phyloP scores from a whole-genome alignment of 2,329 filamentous ascomycete genomes.

The Fusarium falciforme region DNA sequence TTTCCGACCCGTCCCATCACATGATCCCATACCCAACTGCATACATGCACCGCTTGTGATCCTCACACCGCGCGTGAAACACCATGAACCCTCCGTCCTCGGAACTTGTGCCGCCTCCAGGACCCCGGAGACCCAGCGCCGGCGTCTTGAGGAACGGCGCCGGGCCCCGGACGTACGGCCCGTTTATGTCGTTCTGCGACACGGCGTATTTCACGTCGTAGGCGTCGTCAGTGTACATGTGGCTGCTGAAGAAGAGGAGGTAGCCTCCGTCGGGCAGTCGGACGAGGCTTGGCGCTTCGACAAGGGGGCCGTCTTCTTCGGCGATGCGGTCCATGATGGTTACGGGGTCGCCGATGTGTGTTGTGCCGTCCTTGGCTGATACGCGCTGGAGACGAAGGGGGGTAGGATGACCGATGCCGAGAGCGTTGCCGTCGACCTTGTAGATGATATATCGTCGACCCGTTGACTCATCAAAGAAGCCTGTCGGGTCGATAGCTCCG shows the following conservation, averaged over 20 bases:
- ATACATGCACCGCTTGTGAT: conserved; percentile 51
- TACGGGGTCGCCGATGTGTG: conserved; percentile 61
- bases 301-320: conserved; percentile 61
- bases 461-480: conserved; percentile 65
- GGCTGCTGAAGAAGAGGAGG: conserved; percentile 71
- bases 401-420: conserved; percentile 58
- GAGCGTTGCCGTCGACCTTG: conserved; percentile 74
- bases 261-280: conserved; percentile 61
- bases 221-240: conserved; percentile 64
- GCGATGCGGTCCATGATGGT: conserved; percentile 58
- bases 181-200: conserved; percentile 48
- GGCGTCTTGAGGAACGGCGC: conserved; percentile 51
- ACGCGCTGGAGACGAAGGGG: conserved; percentile 69
- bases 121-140: conserved; percentile 52
- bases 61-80: conserved; percentile 53
- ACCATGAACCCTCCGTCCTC: conserved; percentile 47
- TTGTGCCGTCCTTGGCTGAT: conserved; percentile 60
- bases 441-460: conserved; percentile 70
- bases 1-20: conserved; percentile 2
- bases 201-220: conserved; percentile 73
- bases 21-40: conserved; percentile 41
- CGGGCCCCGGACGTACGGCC: conserved; percentile 51
- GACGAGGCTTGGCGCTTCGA: conserved; percentile 70
- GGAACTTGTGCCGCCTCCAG: conserved; percentile 54
- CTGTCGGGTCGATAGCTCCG: conserved; percentile 72